Evolutionary conservation across 495 filamentous ascomycete species (phyloP).

Genomic region (Lentithecium fluviatile): DNA sequence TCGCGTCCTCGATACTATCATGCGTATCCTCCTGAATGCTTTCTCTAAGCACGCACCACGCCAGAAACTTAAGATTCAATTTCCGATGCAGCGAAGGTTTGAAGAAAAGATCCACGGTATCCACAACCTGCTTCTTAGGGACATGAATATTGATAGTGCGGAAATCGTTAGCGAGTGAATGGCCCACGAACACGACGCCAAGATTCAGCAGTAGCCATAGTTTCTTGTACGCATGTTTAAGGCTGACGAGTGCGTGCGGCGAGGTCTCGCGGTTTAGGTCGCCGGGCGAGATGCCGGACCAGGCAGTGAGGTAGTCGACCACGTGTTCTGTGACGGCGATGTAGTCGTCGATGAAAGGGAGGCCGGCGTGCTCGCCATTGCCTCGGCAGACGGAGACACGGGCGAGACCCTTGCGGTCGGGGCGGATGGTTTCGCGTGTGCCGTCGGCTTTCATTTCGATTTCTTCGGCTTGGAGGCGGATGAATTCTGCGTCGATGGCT

Average conservation of each 20-base stretch:
- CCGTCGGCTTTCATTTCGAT: conserved; percentile 92
- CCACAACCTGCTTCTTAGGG: conserved; percentile 84
- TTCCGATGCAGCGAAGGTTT: conserved; percentile 67
- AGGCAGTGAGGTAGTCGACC: conserved; percentile 93
- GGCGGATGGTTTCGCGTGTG: conserved; percentile 77
- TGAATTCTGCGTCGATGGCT: conserved; percentile 94
- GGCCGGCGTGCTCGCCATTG: conserved; percentile 67
- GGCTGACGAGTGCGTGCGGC: conserved; percentile 73
- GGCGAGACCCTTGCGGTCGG: conserved; percentile 78
- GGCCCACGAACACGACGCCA: conserved; percentile 89
- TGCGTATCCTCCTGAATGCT: conserved; percentile 88
- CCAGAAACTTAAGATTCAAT: conserved; percentile 82
- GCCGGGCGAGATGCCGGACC: conserved; percentile 80
- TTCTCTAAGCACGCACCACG: conserved; percentile 83
- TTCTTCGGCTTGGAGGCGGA: conserved; percentile 83
- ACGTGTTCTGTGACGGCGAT: conserved; percentile 85
- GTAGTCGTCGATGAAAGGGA: conserved; percentile 96
- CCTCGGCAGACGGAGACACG: conserved; percentile 86
- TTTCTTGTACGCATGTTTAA: conserved; percentile 95
- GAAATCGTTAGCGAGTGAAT: conserved; percentile 90
- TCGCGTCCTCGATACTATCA: conserved; percentile 90
- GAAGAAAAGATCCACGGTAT: conserved; percentile 87
- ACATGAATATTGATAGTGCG: conserved; percentile 97
- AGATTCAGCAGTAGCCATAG: conserved; percentile 95
- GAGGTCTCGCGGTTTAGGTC: conserved; percentile 76